Percentiles rank a stretch among this genome's conserved stretches.
Evolutionary conservation across 768 basidiomycete genomes (phyloP).

Genomic region (Pleurotus salmoneostramineus): DNA sequence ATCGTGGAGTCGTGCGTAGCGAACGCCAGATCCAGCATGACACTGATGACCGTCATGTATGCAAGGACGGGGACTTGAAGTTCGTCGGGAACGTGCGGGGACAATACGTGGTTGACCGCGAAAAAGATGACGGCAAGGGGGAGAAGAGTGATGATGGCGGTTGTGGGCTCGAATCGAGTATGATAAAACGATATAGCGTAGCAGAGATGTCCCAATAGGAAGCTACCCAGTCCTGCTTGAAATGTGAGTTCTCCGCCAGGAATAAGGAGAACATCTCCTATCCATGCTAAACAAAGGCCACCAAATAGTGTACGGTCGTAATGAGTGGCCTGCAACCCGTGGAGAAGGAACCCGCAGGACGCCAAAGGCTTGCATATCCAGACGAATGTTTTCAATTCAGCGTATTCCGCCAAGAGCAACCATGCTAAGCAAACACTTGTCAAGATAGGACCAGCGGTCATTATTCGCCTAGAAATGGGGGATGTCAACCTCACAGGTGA

Average conservation of each 20-base stretch:
- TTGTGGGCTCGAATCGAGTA: background rate
- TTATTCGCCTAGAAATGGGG: background rate
- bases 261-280: conserved; percentile 6
- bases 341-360: conserved; percentile 1
- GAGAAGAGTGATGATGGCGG: background rate
- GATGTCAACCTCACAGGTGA: background rate
- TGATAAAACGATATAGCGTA: conserved; percentile 4
- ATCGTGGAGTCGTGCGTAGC: conserved; percentile 2
- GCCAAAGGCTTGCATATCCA: conserved; percentile 7
- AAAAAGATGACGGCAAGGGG: conserved; percentile 4
- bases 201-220: conserved; percentile 3
- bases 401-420: conserved; percentile 6
- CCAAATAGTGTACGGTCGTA: conserved; percentile 1
- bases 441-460: background rate
- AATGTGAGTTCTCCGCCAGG: background rate
- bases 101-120: conserved; percentile 3
- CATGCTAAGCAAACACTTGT: conserved; percentile 4
- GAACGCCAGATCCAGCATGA: conserved; percentile 4
- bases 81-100: background rate
- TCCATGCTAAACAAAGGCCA: conserved; percentile 2
- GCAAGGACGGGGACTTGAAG: conserved; percentile 2
- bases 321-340: background rate
- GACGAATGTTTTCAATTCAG: background rate
- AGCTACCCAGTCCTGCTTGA: conserved; percentile 1
- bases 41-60: conserved; percentile 5